Evolutionary conservation across 139 green algal genomes (phyloP), one percentile per base, ranked within the genome.

Genomic region (Asterochloris erici): DNA sequence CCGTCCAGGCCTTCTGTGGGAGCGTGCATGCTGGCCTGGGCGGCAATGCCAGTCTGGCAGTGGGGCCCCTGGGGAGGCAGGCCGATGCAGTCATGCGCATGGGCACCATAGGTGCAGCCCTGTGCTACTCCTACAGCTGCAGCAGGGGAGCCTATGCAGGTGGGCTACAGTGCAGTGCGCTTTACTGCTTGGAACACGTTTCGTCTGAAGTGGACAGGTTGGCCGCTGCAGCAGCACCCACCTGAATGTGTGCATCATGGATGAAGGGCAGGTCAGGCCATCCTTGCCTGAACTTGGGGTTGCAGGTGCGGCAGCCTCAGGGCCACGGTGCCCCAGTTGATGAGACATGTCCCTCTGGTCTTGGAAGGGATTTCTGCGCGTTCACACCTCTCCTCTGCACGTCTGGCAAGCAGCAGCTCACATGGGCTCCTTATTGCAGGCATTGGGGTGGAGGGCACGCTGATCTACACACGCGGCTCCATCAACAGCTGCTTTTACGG

Each of bases 401-500:
- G 6, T 6, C 38, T 6, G 4, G 2, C 38, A 54, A 54, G 6
- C 75, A 69, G 75, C 29, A 68, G 62, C 21, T 15, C 12, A 60
- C 63, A 10, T 77, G 23, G 47, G 6, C 0, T 68, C 61, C 28
- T 77, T 15, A 11, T 63, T 78, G 29, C 89, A 63, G 92, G 92
- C 11, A 66, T 94, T 12, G 84, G 81, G 12, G 19, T 96, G 68
- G 90, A 95, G 68, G 88, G 88, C 63, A 87, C 83, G 0, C 71
- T 93, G 63, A 73, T 94, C 60, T 83, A 77, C 64, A 85, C 84
- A 2, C 61, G 89, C 12, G 81, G 88, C 29, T 66, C 73, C 15
- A 84, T 87, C 10, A 93, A 94, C 82, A 76, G 79, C 29, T 77
- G 83, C 63, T 95, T 95, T 82, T 94, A 94, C 73, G 87, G 88